Conservation (phyloP, 306 rosid species). For the Malus sylvestris region DNA sequence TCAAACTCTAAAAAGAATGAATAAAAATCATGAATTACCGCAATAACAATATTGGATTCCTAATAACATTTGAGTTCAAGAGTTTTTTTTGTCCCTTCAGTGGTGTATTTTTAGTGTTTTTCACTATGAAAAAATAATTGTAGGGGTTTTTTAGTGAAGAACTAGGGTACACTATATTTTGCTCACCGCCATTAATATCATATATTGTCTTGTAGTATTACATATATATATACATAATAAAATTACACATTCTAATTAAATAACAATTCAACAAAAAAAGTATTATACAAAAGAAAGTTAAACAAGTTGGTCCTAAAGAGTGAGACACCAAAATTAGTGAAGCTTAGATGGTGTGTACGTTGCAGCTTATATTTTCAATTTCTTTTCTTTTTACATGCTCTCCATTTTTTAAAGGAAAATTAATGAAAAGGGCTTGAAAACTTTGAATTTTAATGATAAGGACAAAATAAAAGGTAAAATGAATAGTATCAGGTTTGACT, state of each 20-base stretch:
- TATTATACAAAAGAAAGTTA: background rate
- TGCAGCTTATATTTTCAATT: background rate
- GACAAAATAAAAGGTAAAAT: too few species aligned
- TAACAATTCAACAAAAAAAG: background rate
- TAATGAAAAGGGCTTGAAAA: too few species aligned
- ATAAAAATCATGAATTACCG: background rate
- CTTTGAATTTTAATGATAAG: too few species aligned
- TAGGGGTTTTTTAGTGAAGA: too few species aligned
- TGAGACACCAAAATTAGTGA: background rate
- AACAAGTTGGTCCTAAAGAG: background rate
- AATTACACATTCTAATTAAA: too few species aligned
- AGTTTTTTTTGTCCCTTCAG: background rate
- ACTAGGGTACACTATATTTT: too few species aligned
- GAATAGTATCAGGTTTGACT: too few species aligned
- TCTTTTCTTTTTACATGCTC: background rate
- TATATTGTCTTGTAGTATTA: too few species aligned
- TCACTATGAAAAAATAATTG: too few species aligned
- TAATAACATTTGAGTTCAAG: background rate
- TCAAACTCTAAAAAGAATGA: background rate
- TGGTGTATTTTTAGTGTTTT: background rate
- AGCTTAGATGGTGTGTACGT: background rate
- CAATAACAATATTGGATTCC: background rate
- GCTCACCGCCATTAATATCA: background rate
- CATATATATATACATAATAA: background rate
- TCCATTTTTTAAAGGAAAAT: slow-evolving; percentile 8